Percentiles rank a stretch among this genome's conserved stretches.
Conservation (phyloP, 2,329 filamentous ascomycete species). For the Rugonectria rugulosa region DNA sequence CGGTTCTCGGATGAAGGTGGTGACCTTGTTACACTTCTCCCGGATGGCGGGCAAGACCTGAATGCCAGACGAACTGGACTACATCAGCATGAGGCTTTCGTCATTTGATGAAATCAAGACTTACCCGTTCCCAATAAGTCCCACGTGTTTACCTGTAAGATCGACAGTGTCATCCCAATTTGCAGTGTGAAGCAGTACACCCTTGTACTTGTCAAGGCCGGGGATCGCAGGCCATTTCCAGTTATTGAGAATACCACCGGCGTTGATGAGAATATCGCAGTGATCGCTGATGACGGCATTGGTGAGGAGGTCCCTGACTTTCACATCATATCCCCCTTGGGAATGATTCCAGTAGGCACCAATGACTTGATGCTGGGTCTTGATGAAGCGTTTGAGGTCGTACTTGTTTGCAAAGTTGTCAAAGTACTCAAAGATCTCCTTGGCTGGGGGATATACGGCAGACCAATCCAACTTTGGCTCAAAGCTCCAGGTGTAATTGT, state of each 20-base stretch:
- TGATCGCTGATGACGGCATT: slow-evolving; percentile 16
- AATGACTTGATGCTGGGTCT: slow-evolving; percentile 51
- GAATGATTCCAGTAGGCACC: slow-evolving; percentile 55
- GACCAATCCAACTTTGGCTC: slow-evolving; percentile 56
- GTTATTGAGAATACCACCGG: slow-evolving; percentile 57
- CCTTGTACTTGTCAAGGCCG: slow-evolving; percentile 54
- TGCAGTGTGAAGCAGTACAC: slow-evolving; percentile 61
- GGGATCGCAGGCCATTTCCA: slow-evolving; percentile 59
- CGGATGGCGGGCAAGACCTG: slow-evolving; percentile 57
- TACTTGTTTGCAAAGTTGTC: slow-evolving; percentile 56
- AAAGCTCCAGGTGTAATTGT: slow-evolving; percentile 60
- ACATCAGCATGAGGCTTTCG: background rate
- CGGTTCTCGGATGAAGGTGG: slow-evolving; percentile 58
- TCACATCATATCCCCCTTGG: slow-evolving; percentile 52
- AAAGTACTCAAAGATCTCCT: slow-evolving; percentile 65
- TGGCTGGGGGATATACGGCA: slow-evolving; percentile 61
- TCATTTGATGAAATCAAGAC: background rate
- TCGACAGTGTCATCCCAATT: slow-evolving; percentile 55
- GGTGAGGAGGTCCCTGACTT: slow-evolving; percentile 41
- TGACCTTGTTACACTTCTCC: slow-evolving; percentile 49
- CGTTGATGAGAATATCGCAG: slow-evolving; percentile 58
- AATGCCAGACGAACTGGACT: slow-evolving; percentile 48
- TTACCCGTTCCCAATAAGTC: slow-evolving; percentile 52
- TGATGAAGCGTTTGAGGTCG: slow-evolving; percentile 53
- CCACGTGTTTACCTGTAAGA: slow-evolving; percentile 48